Percentiles rank a stretch among this genome's conserved stretches.
Conservation (phyloP, 257 asterid genomes). For the Coffea eugenioides region DNA sequence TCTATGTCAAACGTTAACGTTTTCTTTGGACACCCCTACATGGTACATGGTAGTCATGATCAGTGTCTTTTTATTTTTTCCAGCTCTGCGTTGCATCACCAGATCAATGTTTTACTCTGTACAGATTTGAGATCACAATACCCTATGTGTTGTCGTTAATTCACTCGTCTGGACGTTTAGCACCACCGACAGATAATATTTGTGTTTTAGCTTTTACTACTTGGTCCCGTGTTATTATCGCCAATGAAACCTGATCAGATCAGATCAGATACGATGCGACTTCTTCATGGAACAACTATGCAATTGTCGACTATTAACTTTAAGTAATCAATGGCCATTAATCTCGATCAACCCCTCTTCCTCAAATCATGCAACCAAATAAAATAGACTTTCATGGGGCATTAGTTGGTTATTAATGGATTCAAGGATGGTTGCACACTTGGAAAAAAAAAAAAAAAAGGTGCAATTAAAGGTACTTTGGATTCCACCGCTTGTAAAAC, state of each 20-base stretch:
- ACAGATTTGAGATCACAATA: not conserved
- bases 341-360: not conserved
- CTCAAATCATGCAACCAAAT: not conserved
- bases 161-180: not conserved
- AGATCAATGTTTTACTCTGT: not conserved
- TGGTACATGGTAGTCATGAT: slow-evolving; percentile 4
- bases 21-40: not conserved
- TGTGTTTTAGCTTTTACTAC: not conserved
- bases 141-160: not conserved
- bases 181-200: not conserved
- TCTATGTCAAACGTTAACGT: not conserved
- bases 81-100: not conserved
- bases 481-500: slow-evolving; percentile 19
- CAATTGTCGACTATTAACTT: not conserved
- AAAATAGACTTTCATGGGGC: not conserved
- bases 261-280: not conserved
- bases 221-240: not conserved
- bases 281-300: not conserved
- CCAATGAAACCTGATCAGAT: not conserved
- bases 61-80: not conserved
- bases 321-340: not conserved
- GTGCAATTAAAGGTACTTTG: slow-evolving; percentile 6
- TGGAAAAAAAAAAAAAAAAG: not conserved
- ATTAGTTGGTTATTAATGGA: not conserved
- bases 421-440: not conserved